Evolutionary conservation across 768 basidiomycete species (phyloP).

Genomic region (Lentinula raphanica): DNA sequence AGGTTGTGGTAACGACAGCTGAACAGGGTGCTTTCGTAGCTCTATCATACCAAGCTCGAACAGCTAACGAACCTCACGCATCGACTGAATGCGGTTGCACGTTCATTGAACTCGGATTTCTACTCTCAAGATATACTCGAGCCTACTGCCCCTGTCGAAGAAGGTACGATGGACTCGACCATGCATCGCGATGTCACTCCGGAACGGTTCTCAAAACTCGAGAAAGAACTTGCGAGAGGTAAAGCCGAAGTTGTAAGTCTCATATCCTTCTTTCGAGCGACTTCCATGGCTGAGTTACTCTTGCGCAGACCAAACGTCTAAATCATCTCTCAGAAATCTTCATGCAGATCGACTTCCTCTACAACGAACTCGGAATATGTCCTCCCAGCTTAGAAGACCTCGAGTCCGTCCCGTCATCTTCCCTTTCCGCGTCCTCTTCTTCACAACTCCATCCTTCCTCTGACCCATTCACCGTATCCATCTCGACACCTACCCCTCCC

Average conservation of each 20-base stretch:
- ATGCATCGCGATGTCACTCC: slow-evolving; percentile 69
- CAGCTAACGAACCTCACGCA: slow-evolving; percentile 67
- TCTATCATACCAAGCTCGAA: slow-evolving; percentile 75
- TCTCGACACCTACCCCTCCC: slow-evolving; percentile 42
- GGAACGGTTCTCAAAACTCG: slow-evolving; percentile 73
- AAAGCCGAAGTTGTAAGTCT: slow-evolving; percentile 81
- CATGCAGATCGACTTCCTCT: slow-evolving; percentile 76
- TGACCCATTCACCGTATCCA: slow-evolving; percentile 33
- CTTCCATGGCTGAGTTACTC: neutral
- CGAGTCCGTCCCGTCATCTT: slow-evolving; percentile 22
- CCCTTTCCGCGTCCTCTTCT: slow-evolving; percentile 26
- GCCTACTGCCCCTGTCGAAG: slow-evolving; percentile 37
- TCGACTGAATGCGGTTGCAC: slow-evolving; percentile 54
- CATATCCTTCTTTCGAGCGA: slow-evolving; percentile 1
- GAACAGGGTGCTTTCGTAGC: slow-evolving; percentile 25
- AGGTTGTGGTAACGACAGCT: neutral
- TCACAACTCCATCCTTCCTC: slow-evolving; percentile 20
- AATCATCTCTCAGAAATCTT: slow-evolving; percentile 58
- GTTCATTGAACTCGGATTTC: slow-evolving; percentile 57
- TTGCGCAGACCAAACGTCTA: slow-evolving; percentile 59
- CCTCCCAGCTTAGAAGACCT: slow-evolving; percentile 52
- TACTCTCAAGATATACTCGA: slow-evolving; percentile 53
- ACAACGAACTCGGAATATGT: slow-evolving; percentile 74
- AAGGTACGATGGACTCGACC: slow-evolving; percentile 24
- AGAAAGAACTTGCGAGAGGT: slow-evolving; percentile 80